phyloP scores from a whole-genome alignment of 2,329 filamentous ascomycete genomes.

The Monosporascus ibericus region DNA sequence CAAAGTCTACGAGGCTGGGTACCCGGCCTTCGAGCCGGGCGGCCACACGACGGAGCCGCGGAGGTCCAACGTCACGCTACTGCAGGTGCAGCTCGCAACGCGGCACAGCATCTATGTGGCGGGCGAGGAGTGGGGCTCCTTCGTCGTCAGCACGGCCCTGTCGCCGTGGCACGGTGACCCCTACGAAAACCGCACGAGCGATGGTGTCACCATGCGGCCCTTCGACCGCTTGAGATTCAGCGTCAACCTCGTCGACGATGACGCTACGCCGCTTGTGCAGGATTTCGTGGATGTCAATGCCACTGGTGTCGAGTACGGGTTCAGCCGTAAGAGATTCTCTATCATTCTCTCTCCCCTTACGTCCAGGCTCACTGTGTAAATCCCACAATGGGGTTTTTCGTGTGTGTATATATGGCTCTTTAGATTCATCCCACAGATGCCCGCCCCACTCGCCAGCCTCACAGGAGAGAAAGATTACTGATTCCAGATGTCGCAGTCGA shows the following conservation, averaged over 20 bases:
- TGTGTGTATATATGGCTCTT: no score
- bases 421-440: no score
- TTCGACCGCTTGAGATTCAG: constrained; percentile 27
- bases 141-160: constrained; percentile 36
- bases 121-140: constrained; percentile 32
- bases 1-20: constrained; percentile 39
- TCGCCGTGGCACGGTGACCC: constrained; percentile 34
- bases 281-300: constrained; percentile 28
- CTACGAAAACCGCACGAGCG: constrained; percentile 24
- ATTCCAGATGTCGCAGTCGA: no score
- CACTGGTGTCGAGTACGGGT: constrained; percentile 29
- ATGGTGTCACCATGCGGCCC: constrained; percentile 12
- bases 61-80: constrained; percentile 24
- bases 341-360: no score
- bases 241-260: constrained; percentile 27
- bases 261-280: constrained; percentile 25
- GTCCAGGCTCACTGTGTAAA: no score
- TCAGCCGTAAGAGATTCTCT: constrained; percentile 16
- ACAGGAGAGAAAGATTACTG: no score
- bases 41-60: constrained; percentile 34
- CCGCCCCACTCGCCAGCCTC: no score
- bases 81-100: constrained; percentile 38
- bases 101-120: constrained; percentile 41
- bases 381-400: no score
- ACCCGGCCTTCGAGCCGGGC: constrained; percentile 37